phyloP scores from a whole-genome alignment of 2,329 filamentous ascomycete species.

The Geosmithia morbida region DNA sequence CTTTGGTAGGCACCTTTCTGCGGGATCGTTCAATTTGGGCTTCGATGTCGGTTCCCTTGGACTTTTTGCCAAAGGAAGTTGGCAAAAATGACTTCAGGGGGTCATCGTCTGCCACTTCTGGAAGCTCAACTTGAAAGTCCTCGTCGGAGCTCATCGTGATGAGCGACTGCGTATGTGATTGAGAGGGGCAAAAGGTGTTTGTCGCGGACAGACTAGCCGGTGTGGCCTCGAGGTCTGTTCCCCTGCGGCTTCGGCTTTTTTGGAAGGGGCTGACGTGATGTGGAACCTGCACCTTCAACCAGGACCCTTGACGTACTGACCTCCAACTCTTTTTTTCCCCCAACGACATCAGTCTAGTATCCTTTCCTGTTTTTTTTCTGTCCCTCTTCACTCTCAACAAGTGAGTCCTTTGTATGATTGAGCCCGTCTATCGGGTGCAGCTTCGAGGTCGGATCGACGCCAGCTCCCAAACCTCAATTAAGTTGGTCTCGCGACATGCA shows the following conservation, averaged over 20 bases:
- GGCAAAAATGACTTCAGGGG: constrained; percentile 68
- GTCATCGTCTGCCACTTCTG: constrained; percentile 45
- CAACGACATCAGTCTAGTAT: neutral
- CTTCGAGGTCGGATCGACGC: no score
- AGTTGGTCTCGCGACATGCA: no score
- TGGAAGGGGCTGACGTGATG: neutral
- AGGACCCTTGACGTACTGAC: neutral
- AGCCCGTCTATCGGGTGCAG: no score
- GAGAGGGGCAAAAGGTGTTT: constrained; percentile 4
- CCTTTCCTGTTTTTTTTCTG: no score
- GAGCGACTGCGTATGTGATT: neutral
- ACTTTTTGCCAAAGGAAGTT: constrained; percentile 71
- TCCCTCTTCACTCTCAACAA: no score
- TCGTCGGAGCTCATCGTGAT: constrained; percentile 43
- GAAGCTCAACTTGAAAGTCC: constrained; percentile 39
- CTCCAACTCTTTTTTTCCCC: neutral
- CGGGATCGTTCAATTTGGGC: constrained; percentile 72
- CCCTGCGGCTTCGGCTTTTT: neutral
- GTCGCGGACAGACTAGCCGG: neutral
- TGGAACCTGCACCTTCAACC: neutral
- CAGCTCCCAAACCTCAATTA: no score
- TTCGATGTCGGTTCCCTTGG: constrained; percentile 56
- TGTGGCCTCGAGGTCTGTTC: neutral
- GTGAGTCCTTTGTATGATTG: no score
- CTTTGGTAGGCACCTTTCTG: constrained; percentile 23